A percentile compares a stretch with the other conserved stretches of the same genome.
Evolutionary conservation across 768 basidiomycete species (phyloP).

Genomic region (Chlorophyllum brunneum): DNA sequence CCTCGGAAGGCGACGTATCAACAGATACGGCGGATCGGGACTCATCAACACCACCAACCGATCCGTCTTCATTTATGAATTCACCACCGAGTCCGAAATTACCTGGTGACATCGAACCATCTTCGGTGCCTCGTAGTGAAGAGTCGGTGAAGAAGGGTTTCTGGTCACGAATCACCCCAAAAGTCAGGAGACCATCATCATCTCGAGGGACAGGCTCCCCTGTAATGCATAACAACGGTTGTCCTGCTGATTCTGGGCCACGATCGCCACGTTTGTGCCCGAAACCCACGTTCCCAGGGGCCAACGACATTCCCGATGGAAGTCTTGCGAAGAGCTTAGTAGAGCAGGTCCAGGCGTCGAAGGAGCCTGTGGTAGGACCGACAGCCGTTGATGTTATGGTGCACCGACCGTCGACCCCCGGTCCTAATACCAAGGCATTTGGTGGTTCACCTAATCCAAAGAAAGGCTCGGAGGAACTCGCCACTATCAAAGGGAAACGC

Average conservation of each 20-base stretch:
- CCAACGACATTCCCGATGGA: no score
- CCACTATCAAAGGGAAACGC: neutral
- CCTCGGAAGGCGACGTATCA: neutral
- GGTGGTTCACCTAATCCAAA: neutral
- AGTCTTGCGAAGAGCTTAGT: no score
- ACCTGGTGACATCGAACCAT: neutral
- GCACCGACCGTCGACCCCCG: neutral
- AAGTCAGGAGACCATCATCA: neutral
- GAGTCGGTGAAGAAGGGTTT: neutral
- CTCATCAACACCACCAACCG: constrained; percentile 1
- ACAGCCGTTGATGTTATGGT: neutral
- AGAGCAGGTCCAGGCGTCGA: no score
- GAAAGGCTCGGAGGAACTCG: neutral
- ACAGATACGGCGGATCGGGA: neutral
- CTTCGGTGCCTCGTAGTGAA: neutral
- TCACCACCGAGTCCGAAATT: neutral
- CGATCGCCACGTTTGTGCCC: neutral
- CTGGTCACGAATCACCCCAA: constrained; percentile 7
- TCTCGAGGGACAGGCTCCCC: neutral
- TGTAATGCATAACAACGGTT: neutral
- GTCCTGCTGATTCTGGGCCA: neutral
- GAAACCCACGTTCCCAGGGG: no score
- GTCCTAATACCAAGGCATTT: neutral
- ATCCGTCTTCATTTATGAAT: neutral
- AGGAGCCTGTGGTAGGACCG: no score